Evolutionary conservation across 495 filamentous ascomycete species (phyloP), one percentile per base, ranked within the genome.

Genomic region (Penicillium taxi): DNA sequence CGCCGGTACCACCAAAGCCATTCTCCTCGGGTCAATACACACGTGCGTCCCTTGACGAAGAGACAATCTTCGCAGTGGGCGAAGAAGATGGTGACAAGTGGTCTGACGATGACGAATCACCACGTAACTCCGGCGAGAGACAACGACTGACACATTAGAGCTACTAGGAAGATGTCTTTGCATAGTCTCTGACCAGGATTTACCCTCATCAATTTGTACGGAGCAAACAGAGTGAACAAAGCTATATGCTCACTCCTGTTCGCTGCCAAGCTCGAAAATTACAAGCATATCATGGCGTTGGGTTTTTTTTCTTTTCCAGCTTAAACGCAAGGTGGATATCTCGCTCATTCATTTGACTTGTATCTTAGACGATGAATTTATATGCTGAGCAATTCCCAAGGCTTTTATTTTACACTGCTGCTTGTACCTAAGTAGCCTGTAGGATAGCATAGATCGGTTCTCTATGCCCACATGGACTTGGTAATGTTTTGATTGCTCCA

Each of bases 41-140:
- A 9, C 66, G 85, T 30, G 77, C 87, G 39, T 87, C 82, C 13
- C 64, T 94, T 13, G 89, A 96, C 37, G 89, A 86, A 4, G 88
- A 96, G 65, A 91, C 88, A 0, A 87, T 96, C 32, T 96, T 96
- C 52, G 89, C 88, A 5, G 84, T 96, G 5, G 88, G 87, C 9
- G 88, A 91, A 44, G 82, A 87, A 37, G 61, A 54, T 8, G 83
- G 72, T 9, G 86, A 88, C 48, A 81, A 80, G 52, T 84, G 76
- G 61, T 77, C 74, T 18, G 84, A 85, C 11, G 67, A 72, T 20
- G 77, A 80, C 29, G 70, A 77, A 30, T 69, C 71, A 5, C 67
- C 70, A 11, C 61, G 67, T 19, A 70, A 74, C 42, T 77, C 67
- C 8, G 61, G 63, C 27, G 78, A 84, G 49, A 65, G 72, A 37